Conservation (phyloP, 495 filamentous ascomycete genomes). For the Alectoria sarmentosa region DNA sequence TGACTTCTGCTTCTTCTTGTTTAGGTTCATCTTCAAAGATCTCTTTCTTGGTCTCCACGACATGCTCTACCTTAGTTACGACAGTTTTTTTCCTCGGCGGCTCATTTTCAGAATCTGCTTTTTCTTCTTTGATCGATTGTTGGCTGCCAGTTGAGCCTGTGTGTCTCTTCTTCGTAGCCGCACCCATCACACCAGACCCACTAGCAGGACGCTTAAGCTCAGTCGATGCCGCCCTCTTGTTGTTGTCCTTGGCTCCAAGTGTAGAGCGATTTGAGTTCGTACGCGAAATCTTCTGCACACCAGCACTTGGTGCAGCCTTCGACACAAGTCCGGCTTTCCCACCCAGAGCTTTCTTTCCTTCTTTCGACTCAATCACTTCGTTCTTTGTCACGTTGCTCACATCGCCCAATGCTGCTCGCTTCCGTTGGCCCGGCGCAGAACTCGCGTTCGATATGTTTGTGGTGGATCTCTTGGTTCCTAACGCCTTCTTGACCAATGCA, state of each 20-base stretch:
- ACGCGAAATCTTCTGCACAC: slow-evolving; percentile 71
- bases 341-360: slow-evolving; percentile 60
- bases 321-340: slow-evolving; percentile 60
- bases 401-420: slow-evolving; percentile 78
- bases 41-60: slow-evolving; percentile 25
- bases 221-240: slow-evolving; percentile 48
- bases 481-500: slow-evolving; percentile 56
- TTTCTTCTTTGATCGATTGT: slow-evolving; percentile 53
- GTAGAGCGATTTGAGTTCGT: slow-evolving; percentile 57
- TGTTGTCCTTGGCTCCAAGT: slow-evolving; percentile 55
- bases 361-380: slow-evolving; percentile 52
- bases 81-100: slow-evolving; percentile 45
- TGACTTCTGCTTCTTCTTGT: slow-evolving; percentile 26
- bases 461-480: slow-evolving; percentile 67
- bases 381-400: slow-evolving; percentile 89
- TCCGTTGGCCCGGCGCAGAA: slow-evolving; percentile 45
- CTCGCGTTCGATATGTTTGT: slow-evolving; percentile 42
- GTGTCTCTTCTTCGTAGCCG: slow-evolving; percentile 55
- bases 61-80: slow-evolving; percentile 33
- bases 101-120: slow-evolving; percentile 49
- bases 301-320: slow-evolving; percentile 65
- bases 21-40: slow-evolving; percentile 28
- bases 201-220: slow-evolving; percentile 66
- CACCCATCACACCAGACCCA: slow-evolving; percentile 58
- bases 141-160: slow-evolving; percentile 45